Percentiles rank a stretch among this genome's conserved stretches.
phyloP scores from a whole-genome alignment of 2,329 filamentous ascomycete species.

The Trichoderma brevicompactum region DNA sequence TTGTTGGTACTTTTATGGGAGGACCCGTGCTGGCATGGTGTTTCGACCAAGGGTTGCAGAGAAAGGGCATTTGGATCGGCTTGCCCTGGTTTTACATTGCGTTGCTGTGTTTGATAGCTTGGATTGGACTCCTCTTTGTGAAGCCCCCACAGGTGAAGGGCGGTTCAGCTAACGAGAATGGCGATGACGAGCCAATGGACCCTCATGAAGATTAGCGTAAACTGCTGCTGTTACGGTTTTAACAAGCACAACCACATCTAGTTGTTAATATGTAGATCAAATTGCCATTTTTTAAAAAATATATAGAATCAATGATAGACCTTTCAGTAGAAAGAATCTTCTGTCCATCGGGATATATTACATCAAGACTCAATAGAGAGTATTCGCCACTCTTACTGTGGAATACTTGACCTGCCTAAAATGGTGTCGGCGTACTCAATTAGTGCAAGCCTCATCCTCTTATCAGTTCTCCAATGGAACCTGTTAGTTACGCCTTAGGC shows the following conservation, averaged over 20 bases:
- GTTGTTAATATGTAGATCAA: too few relatives aligned
- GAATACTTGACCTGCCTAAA: conserved; percentile 4
- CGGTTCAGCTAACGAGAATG: conserved; percentile 29
- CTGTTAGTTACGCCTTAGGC: conserved; percentile 7
- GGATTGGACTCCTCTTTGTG: conserved; percentile 41
- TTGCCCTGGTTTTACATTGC: conserved; percentile 48
- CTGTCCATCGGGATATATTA: too few relatives aligned
- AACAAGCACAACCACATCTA: too few relatives aligned
- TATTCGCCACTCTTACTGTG: neutral
- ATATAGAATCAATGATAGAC: too few relatives aligned
- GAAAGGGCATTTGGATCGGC: conserved; percentile 44
- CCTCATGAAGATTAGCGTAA: conserved; percentile 14
- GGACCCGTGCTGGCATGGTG: conserved; percentile 47
- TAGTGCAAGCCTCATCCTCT: neutral
- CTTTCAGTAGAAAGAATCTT: too few relatives aligned
- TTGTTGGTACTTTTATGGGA: conserved; percentile 46
- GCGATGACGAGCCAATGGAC: conserved; percentile 21
- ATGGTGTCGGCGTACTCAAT: neutral
- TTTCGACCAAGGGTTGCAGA: conserved; percentile 44
- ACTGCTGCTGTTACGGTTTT: neutral
- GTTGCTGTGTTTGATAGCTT: conserved; percentile 38
- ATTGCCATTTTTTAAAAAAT: too few relatives aligned
- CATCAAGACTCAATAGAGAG: too few relatives aligned
- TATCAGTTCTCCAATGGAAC: neutral
- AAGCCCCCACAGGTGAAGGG: conserved; percentile 38